These are phyloP conservation scores for Saccharomyces kudriavzevii DNA, from an alignment of 805 yeast species.

Conservation along the genomic window DNA sequence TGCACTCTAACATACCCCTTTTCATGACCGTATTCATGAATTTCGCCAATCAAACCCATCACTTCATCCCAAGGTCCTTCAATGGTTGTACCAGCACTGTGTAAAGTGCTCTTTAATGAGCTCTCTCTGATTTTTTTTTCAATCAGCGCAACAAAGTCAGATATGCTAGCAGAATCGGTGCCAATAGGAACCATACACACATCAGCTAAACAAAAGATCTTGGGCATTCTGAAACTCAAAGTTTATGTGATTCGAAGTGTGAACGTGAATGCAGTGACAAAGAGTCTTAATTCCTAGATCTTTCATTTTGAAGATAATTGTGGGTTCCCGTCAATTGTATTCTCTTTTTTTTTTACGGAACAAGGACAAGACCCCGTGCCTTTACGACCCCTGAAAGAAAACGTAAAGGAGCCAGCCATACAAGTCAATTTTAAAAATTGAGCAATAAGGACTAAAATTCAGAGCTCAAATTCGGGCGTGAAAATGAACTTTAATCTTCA, in stretches of 20 bases:
- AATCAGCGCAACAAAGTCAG: constrained; percentile 67
- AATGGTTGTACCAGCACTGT: constrained; percentile 88
- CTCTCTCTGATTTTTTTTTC: constrained; percentile 57
- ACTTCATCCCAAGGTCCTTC: constrained; percentile 93
- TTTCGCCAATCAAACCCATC: constrained; percentile 64
- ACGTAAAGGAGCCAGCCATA: background rate
- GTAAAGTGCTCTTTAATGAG: constrained; percentile 60
- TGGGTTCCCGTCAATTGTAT: background rate
- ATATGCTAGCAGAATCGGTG: constrained; percentile 67
- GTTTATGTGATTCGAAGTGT: background rate
- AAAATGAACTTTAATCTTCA: background rate
- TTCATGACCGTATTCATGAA: constrained; percentile 65
- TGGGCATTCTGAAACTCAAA: background rate
- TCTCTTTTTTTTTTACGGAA: background rate
- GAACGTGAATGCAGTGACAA: background rate
- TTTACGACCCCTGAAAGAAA: background rate
- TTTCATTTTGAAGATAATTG: background rate
- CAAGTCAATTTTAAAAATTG: too few species aligned
- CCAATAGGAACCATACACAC: constrained; percentile 85
- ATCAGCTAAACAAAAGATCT: constrained; percentile 69
- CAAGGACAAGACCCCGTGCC: too few species aligned
- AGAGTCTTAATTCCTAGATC: background rate
- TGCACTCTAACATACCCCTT: constrained; percentile 73
- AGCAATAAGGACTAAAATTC: background rate
- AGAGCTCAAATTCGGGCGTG: background rate